Evolutionary conservation across 768 basidiomycete genomes (phyloP).

Genomic region (Pulveroboletus frians): DNA sequence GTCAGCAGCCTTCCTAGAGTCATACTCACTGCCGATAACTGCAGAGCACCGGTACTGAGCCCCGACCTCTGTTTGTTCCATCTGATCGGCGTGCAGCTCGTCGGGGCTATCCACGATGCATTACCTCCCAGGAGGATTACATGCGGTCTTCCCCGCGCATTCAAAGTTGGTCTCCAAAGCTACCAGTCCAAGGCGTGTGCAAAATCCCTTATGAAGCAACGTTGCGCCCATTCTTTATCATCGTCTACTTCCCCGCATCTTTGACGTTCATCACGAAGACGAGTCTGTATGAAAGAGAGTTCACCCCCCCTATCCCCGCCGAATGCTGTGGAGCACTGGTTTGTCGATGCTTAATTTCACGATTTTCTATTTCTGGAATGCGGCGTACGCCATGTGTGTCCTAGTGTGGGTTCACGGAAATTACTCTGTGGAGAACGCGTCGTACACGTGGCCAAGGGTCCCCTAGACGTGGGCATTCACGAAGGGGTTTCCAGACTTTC

Average conservation of each 20-base stretch:
- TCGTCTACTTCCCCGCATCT: conserved; percentile 7
- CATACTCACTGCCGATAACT: not conserved
- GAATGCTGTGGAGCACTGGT: conserved; percentile 5
- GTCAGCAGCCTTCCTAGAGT: not conserved
- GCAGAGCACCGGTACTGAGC: conserved; percentile 3
- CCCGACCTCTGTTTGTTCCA: conserved; percentile 7
- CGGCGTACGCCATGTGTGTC: not conserved
- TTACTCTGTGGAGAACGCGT: conserved; percentile 14
- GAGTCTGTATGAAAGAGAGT: conserved; percentile 12
- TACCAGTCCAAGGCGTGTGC: not conserved
- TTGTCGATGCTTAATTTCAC: not conserved
- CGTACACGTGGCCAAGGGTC: conserved; percentile 3
- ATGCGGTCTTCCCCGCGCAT: not conserved
- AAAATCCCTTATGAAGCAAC: not conserved
- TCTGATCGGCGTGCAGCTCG: conserved; percentile 15
- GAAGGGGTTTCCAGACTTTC: not conserved
- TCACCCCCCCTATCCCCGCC: conserved; percentile 20
- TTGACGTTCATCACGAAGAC: conserved; percentile 16
- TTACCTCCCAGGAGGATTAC: conserved; percentile 2
- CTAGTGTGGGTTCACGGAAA: conserved; percentile 18
- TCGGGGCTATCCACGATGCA: conserved; percentile 1
- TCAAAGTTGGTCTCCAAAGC: not conserved
- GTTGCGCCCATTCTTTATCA: not conserved
- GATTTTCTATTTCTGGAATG: not conserved
- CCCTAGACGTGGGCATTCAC: not conserved